Percentiles rank a stretch among this genome's conserved stretches.
Evolutionary conservation across 169 alveolate genomes (phyloP).

Genomic region (Cryptosporidium parvum): DNA sequence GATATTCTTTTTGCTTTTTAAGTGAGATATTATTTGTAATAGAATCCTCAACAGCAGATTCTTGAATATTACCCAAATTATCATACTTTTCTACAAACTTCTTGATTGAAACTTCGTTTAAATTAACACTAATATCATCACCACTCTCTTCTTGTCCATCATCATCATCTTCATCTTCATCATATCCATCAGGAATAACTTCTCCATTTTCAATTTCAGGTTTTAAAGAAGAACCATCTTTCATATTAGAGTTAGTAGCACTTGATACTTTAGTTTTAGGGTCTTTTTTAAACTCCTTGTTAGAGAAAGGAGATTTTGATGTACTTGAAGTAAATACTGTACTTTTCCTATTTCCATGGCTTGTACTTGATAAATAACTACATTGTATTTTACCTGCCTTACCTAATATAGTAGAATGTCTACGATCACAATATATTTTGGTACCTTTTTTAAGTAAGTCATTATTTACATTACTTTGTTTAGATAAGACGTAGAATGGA

Average conservation of each 20-base stretch:
- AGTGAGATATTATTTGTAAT: neutral
- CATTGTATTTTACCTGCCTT: slow-evolving; percentile 52
- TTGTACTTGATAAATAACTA: slow-evolving; percentile 25
- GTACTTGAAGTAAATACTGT: neutral
- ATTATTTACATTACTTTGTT: slow-evolving; percentile 4
- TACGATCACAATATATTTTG: slow-evolving; percentile 66
- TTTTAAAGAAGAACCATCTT: neutral
- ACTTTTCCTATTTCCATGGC: neutral
- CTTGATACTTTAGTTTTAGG: slow-evolving; percentile 1
- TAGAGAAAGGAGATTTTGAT: slow-evolving; percentile 21
- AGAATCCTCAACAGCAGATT: slow-evolving; percentile 40
- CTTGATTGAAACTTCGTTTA: neutral
- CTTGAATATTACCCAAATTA: slow-evolving; percentile 34
- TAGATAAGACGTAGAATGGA: slow-evolving; percentile 58
- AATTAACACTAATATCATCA: slow-evolving; percentile 19
- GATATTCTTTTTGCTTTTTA: neutral
- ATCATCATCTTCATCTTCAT: neutral
- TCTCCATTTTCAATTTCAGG: neutral
- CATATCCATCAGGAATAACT: neutral
- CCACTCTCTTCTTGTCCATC: slow-evolving; percentile 41
- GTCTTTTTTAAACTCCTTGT: slow-evolving; percentile 34
- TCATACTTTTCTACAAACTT: slow-evolving; percentile 45
- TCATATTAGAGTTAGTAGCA: neutral
- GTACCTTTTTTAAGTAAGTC: slow-evolving; percentile 26
- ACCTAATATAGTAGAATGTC: slow-evolving; percentile 64